phyloP scores from a whole-genome alignment of 1,284 basidiomycete species.

The Peniophora sp. region DNA sequence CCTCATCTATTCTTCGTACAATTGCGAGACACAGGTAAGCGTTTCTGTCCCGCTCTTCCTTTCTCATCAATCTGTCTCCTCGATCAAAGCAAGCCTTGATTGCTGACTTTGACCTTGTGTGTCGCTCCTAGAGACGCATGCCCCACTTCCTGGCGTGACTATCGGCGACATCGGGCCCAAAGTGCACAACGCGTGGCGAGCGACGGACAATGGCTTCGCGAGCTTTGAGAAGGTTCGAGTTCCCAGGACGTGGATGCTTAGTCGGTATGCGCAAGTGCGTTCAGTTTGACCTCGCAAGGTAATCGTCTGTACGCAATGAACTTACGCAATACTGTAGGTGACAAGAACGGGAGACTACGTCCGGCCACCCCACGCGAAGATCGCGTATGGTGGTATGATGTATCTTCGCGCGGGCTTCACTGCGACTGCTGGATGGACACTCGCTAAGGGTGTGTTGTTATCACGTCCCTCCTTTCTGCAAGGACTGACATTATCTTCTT shows the following conservation, averaged over 20 bases:
- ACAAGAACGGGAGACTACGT: constrained; percentile 62
- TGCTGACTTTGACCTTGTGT: too few relatives aligned
- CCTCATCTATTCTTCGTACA: constrained; percentile 77
- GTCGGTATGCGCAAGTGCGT: constrained; percentile 59
- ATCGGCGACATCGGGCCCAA: constrained; percentile 80
- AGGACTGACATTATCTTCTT: background rate
- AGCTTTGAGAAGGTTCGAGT: constrained; percentile 68
- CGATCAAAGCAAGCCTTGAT: too few relatives aligned
- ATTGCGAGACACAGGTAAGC: constrained; percentile 49
- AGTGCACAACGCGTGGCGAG: constrained; percentile 42
- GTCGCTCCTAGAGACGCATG: constrained; percentile 58
- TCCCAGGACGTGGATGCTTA: constrained; percentile 70
- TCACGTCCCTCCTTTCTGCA: background rate
- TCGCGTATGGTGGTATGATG: constrained; percentile 75
- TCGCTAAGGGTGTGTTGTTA: constrained; percentile 41
- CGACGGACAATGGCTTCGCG: constrained; percentile 67
- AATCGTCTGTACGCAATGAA: too few relatives aligned
- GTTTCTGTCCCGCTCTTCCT: constrained; percentile 1
- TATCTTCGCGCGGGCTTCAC: constrained; percentile 46
- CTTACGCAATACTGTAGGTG: too few relatives aligned
- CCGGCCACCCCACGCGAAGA: constrained; percentile 63
- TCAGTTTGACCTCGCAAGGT: too few relatives aligned
- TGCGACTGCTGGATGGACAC: constrained; percentile 42
- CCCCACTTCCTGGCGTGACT: constrained; percentile 51
- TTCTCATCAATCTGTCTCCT: too few relatives aligned